These are phyloP conservation scores for Yarrowia keelungensis DNA, from an alignment of 805 yeast genomes.

Conservation along the genomic window DNA sequence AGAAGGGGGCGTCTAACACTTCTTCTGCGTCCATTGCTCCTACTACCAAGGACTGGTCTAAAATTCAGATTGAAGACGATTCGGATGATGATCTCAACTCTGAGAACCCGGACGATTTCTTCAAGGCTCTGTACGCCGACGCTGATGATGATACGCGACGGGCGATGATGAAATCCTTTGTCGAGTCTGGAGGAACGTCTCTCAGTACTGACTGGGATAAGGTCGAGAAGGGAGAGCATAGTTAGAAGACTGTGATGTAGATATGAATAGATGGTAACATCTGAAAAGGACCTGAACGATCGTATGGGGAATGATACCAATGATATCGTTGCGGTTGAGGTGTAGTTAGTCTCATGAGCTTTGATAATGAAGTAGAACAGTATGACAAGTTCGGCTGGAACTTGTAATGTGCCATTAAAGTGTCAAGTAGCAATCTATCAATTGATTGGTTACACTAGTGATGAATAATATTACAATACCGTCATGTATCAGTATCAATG, in stretches of 20 bases:
- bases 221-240: constrained; percentile 54
- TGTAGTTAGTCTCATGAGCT: no score
- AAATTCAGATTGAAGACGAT: constrained; percentile 47
- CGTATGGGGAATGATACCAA: no score
- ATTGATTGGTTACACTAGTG: no score
- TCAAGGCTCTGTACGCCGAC: constrained; percentile 71
- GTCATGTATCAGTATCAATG: no score
- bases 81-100: constrained; percentile 57
- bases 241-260: background rate
- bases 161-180: constrained; percentile 96
- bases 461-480: no score
- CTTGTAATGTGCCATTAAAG: no score
- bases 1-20: constrained; percentile 21
- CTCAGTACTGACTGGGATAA: constrained; percentile 93
- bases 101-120: constrained; percentile 64
- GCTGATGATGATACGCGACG: constrained; percentile 87
- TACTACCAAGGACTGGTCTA: constrained; percentile 41
- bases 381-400: no score
- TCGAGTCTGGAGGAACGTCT: constrained; percentile 94
- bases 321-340: no score
- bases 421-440: no score
- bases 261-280: background rate
- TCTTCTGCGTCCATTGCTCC: constrained; percentile 24
- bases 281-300: no score
- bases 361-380: no score